Evolutionary conservation across 2,329 filamentous ascomycete species (phyloP), one percentile per base, ranked within the genome.

Genomic region (Raffaelea deltoideospora): DNA sequence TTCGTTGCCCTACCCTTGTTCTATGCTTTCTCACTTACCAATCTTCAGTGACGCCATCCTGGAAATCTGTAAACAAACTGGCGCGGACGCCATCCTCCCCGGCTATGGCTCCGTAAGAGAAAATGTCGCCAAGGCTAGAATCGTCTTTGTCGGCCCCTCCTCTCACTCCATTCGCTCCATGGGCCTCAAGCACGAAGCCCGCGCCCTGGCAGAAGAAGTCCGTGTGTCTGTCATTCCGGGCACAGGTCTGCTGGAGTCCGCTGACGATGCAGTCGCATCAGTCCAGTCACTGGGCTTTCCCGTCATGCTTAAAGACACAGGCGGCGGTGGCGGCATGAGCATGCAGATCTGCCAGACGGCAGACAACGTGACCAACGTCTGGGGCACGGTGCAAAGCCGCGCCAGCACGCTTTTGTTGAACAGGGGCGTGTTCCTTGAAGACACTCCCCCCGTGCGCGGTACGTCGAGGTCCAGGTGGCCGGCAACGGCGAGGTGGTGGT

Each of bases 401-500:
- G 72, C 67, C 0, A 55, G 63, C 35, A 63, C 67, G 0, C 57
- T 78, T 0, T 80, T 79, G 53, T 69, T 71, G 41, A 69, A 78
- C 43, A 53, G 63, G 0, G 73, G 70, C 0, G 62, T 79, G 5
- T 75, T 79, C 43, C 61, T 82, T 24, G 76, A 81, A 63, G 63
- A 19, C 81, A 71, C 47, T 75, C 72, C 34, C 67, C 69, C 0
- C 60, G 61, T 1, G 69, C 67, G n/a, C 66, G 69, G 34, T 76
- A 81, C 44, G 69, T 81, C 27, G 76, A 82, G 49, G 70, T 80
- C 0, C 77, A 81, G 44, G 60, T 82, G 2, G 72, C 79, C 42
- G 76, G 76, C 9, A 75, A 81, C 39, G 66, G 69, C 0, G 52
- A 60, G 19, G 72, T 68, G 35, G 71, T 67, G 10, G 62, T 79